Base-by-base conservation (phyloP, 805 yeast species). In the Cephaloascus albidus region DNA sequence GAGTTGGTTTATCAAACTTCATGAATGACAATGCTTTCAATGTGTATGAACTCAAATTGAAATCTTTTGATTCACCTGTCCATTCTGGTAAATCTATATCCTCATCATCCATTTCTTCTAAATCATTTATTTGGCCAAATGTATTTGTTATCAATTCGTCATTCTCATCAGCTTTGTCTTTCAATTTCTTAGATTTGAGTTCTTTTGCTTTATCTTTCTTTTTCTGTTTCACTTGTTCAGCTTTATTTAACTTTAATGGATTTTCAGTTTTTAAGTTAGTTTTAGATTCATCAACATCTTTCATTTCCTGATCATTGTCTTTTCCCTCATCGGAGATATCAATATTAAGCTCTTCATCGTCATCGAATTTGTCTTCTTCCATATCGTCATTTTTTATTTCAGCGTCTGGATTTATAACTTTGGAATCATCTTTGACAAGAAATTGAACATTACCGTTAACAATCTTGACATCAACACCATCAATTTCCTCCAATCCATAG, bases 401-500 rank as follows among this genome's bases (percentile, higher is more conserved):
- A 17, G 51, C 45, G 15, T 58, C 51, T 32, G 65, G 69, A 23
- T 43, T 44, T 27, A 54, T 65, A 8, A 68, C 69, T n/a, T 69
- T 53, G 3, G 36, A 32, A n/a, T 45, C 51, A 17, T 61, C 64
- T 38, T 55, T 58, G 14, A 59, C 59, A 8, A 60, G 48, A 50
- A 81, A 83, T 39, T 74, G 73, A 0, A 82, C 78, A 38, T 67
- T 62, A 12, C 95, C 96, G 44, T 85, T 66, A 2, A 77, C 74
- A 40, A 79, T 69, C 43, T 84, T 77, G 4, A 90, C 89, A 51
- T 74, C 89, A 27, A 90, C 97, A 35, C 96, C 97, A 41, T 87
- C 96, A 38, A 93, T 71, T 55, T 90, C 97, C 57, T 90, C 98
- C 28, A 93, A 63, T 0, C 97, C 98, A 55, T 80, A 87, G 50